Evolutionary conservation across 1,139 yeast genomes (phyloP), one percentile per base, ranked within the genome.

Genomic region (Magnusiomyces suaveolens): DNA sequence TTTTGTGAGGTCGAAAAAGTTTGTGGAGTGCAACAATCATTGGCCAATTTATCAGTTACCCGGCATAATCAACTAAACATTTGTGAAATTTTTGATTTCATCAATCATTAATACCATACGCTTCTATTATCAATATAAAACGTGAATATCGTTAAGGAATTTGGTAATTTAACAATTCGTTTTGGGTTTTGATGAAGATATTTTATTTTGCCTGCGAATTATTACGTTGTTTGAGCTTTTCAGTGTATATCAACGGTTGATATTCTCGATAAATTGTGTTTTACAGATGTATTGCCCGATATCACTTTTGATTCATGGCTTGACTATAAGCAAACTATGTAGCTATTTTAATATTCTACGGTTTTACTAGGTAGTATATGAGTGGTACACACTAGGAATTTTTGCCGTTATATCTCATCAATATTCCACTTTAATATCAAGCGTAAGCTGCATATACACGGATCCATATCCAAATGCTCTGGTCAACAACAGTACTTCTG

Each of bases 231-330:
- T 18, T 38, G 18, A 4, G 20, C 43, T 14, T 20, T 43, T 41
- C 8, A 48, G 4, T 26, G 48, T 2, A 18, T 32, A 4, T 44
- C 48, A 18, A 52, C 53, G 24, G 36, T 48, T 23, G 55, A 54
- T 29, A 71, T 86, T 3, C 75, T 76, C 51, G 85, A 82, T 0
- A 75, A 76, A 57, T 63, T 69, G 0, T 86, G 81, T 64, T 67
- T 72, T 36, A 77, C 84, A 0, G 95, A 89, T 66, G 83, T 80
- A 46, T 83, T 89, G 86, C 88, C 97, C 12, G 92, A 92, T 64
- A 83, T 87, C 97, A 0, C 83, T 84, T 1, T 77, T 84, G 51
- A 88, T 92, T 48, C 65, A 84, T 23, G 78, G 77, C 2, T 73
- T 88, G 46, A 82, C 92, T 1, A 84, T 82, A 36, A 76, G 96